These are phyloP conservation scores for Xanthoceras sorbifolium DNA, from an alignment of 345 rosid species.

Conservation along the genomic window DNA sequence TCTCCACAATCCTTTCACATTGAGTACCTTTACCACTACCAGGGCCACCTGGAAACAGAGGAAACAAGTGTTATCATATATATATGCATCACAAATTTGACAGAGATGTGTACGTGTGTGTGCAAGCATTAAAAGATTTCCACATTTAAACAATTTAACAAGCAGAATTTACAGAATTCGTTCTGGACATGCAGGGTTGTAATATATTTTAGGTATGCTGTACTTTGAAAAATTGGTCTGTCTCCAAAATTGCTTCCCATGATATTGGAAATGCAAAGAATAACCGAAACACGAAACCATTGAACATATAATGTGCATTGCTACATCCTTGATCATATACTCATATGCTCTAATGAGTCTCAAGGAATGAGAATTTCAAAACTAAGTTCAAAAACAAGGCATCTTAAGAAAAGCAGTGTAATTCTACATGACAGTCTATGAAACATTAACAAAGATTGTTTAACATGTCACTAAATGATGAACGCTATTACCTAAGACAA, in stretches of 20 bases:
- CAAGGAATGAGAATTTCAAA: slow-evolving; percentile 8
- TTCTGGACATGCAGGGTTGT: background rate
- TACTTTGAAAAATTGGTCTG: background rate
- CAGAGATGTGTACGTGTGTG: background rate
- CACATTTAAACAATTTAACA: no score
- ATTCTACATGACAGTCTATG: background rate
- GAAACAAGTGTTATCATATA: slow-evolving; percentile 1
- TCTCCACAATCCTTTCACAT: slow-evolving; percentile 64
- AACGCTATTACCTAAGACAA: slow-evolving; percentile 66
- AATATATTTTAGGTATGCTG: background rate
- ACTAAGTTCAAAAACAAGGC: background rate
- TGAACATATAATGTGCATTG: background rate
- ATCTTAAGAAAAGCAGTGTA: slow-evolving; percentile 5
- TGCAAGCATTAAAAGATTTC: background rate
- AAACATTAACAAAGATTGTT: background rate
- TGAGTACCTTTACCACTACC: slow-evolving; percentile 96
- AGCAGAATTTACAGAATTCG: no score
- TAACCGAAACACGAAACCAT: background rate
- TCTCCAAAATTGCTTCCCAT: background rate
- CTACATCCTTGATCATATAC: background rate
- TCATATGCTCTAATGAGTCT: background rate
- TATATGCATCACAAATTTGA: background rate
- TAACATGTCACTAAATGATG: background rate
- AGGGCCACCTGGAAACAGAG: slow-evolving; percentile 56
- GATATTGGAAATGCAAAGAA: slow-evolving; percentile 6